These are phyloP conservation scores for Castanea mollissima DNA, from an alignment of 306 rosid genomes.

Conservation along the genomic window DNA sequence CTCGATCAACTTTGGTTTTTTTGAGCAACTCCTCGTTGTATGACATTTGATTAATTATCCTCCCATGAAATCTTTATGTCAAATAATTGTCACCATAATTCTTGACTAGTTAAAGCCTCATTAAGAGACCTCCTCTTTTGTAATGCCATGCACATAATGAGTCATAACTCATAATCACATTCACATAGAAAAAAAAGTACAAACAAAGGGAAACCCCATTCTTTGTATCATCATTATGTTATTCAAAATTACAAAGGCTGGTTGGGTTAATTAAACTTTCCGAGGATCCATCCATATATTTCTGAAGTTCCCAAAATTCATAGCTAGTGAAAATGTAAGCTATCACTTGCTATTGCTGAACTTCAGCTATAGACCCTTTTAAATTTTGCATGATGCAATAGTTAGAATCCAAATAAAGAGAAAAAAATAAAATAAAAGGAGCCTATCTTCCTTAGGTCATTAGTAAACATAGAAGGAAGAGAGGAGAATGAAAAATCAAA, in stretches of 20 bases:
- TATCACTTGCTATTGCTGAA: constrained; percentile 26
- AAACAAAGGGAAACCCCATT: constrained; percentile 12
- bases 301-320: constrained; percentile 37
- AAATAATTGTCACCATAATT: too few relatives aligned
- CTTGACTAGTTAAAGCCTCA: too few relatives aligned
- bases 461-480: constrained; percentile 1
- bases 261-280: constrained; percentile 18
- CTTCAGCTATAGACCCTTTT: constrained; percentile 22
- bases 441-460: constrained; percentile 20
- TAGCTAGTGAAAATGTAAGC: constrained; percentile 23
- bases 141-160: background rate
- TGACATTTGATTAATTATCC: too few relatives aligned
- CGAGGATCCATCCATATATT: constrained; percentile 31
- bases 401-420: background rate
- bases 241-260: constrained; percentile 42
- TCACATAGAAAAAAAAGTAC: background rate
- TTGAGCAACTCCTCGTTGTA: too few relatives aligned
- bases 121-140: background rate
- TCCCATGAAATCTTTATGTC: too few relatives aligned
- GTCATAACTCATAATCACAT: background rate
- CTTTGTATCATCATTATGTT: constrained; percentile 23
- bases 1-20: too few relatives aligned
- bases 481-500: constrained; percentile 8
- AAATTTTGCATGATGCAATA: constrained; percentile 17
- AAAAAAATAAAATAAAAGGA: background rate